A percentile compares a stretch with the other conserved stretches of the same genome.
Conservation (phyloP, 2,329 filamentous ascomycete genomes). For the Blastomyces silverae region DNA sequence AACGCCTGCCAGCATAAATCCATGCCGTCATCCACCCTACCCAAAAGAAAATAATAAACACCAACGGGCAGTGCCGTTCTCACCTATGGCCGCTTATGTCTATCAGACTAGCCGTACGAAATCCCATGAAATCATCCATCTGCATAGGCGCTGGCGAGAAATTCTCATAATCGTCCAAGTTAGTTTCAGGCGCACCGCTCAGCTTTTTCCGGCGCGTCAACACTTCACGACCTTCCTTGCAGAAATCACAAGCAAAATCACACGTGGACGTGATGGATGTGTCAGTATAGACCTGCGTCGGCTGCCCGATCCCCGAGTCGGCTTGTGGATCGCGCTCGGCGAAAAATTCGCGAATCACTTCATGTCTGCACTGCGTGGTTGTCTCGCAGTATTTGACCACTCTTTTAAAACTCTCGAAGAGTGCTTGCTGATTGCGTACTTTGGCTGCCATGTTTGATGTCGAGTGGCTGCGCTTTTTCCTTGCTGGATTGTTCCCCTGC, state of each 20-base stretch:
- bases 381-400: constrained; percentile 78
- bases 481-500: constrained; percentile 22
- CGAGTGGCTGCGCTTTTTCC: constrained; percentile 41
- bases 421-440: constrained; percentile 36
- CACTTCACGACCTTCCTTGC: constrained; percentile 57
- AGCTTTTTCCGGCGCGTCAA: constrained; percentile 51
- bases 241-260: constrained; percentile 70
- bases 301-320: constrained; percentile 25
- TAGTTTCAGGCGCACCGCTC: constrained; percentile 25
- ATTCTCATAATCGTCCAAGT: constrained; percentile 16
- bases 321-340: constrained; percentile 50
- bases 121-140: background rate
- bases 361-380: constrained; percentile 65
- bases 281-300: constrained; percentile 25
- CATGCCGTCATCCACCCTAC: background rate
- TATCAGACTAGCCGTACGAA: constrained; percentile 10
- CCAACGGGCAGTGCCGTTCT: too few species aligned
- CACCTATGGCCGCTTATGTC: background rate
- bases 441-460: constrained; percentile 38
- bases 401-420: constrained; percentile 57
- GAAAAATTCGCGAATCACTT: constrained; percentile 68
- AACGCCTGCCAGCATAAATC: background rate
- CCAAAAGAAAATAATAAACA: background rate
- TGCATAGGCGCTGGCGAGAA: background rate
- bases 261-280: constrained; percentile 45